Percentiles rank a stretch among this genome's conserved stretches.
phyloP scores from a whole-genome alignment of 371 early-diverging fungal species.

The Mortierella sp. region DNA sequence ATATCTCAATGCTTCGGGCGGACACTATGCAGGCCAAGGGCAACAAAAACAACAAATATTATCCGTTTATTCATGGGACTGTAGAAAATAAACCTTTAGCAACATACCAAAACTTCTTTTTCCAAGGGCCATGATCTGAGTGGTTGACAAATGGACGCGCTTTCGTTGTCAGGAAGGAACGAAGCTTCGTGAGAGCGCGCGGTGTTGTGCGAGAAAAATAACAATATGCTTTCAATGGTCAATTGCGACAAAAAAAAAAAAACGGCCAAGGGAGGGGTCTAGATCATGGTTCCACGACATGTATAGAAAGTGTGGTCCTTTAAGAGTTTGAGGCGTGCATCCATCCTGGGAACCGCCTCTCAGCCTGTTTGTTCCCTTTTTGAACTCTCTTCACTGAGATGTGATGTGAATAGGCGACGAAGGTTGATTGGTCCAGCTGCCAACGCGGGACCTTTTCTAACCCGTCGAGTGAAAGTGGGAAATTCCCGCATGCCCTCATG shows the following conservation, averaged over 20 bases:
- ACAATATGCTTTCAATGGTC: no score
- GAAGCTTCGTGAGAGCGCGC: no score
- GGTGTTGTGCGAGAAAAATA: no score
- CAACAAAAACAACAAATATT: not conserved
- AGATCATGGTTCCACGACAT: not conserved
- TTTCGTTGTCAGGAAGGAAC: not conserved
- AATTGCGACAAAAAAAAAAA: no score
- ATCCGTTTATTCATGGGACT: not conserved
- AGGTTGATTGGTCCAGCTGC: no score
- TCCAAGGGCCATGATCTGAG: not conserved
- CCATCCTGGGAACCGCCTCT: no score
- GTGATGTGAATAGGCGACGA: no score
- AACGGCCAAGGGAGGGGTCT: no score
- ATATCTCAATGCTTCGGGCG: not conserved
- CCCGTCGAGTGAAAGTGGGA: no score
- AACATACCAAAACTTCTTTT: not conserved
- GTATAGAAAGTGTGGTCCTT: not conserved
- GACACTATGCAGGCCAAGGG: not conserved
- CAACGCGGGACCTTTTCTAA: no score
- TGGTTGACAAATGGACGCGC: not conserved
- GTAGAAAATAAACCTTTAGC: slow-evolving; percentile 1
- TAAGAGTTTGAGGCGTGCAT: not conserved
- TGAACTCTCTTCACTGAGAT: no score
- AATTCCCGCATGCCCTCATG: not conserved
- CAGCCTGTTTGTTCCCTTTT: no score